Evolutionary conservation across 2,329 filamentous ascomycete genomes (phyloP), one percentile per base, ranked within the genome.

Genomic region (Cercospora sesami): DNA sequence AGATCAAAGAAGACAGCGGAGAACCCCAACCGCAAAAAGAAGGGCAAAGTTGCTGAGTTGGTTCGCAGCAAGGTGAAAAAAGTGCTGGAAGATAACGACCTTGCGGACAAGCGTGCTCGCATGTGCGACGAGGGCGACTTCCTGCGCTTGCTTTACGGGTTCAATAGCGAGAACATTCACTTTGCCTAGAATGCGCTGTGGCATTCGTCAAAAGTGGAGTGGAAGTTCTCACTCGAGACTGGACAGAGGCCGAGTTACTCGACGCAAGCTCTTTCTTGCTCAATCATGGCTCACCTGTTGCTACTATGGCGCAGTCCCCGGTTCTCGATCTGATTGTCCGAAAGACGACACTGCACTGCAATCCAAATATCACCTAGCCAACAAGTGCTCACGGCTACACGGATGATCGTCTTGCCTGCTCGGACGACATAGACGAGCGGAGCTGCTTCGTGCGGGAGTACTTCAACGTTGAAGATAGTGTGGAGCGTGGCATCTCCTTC

Each of bases 41-140:
- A 91, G 83, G 92, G 91, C 7, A 92, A 90, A 78, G 89, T 96
- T 3, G 88, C 89, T 0, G 88, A 94, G 75, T 80, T 97, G 36
- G 90, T 99, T n/a, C 87, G 90, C 72, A 87, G 91, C 75, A 98
- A 98, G 82, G 90, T 98, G 55, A 85, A 90, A 75, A 92, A 90
- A 77, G 93, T 97, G 21, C 84, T 98, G 21, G 90, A 94, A 77
- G 89, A 90, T 66, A 97, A 94, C 0, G 86, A 89, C 59, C 83
- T 98, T 64, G 90, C 89, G 3, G 92, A 96, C 69, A 92, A 91
- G 82, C 85, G 94, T 72, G 87, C 94, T 10, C 86, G 92, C 69
- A 90, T 95, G 83, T 96, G 93, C 76, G 93, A 97, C 76, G 93
- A 98, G 81, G 94, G 91, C 63, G 94, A 97, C 75, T 98, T 97